phyloP scores from a whole-genome alignment of 345 rosid genomes.

The Adansonia digitata region DNA sequence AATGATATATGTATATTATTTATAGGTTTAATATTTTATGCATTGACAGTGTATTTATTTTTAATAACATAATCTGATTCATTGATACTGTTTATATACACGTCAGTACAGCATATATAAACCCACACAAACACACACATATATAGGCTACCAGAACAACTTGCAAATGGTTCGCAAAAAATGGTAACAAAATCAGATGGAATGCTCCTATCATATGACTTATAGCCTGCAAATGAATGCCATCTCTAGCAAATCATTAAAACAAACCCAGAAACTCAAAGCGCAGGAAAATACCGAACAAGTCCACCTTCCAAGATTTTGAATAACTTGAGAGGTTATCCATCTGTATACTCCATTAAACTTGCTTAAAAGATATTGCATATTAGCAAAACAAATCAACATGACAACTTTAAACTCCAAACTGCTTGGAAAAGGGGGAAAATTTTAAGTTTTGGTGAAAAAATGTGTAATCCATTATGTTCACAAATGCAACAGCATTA shows the following conservation, averaged over 20 bases:
- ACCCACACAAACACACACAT: too few relatives aligned
- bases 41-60: too few relatives aligned
- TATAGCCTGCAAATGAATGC: neutral
- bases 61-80: too few relatives aligned
- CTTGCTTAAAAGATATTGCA: neutral
- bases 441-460: neutral
- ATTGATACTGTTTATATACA: too few relatives aligned
- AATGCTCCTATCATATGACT: neutral
- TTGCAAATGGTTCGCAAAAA: too few relatives aligned
- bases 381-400: constrained; percentile 5
- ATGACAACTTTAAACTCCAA: neutral
- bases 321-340: neutral
- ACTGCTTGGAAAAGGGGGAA: neutral
- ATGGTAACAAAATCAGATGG: too few relatives aligned
- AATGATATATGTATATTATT: too few relatives aligned
- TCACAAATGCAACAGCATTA: constrained; percentile 23
- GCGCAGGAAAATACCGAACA: neutral
- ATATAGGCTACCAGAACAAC: too few relatives aligned
- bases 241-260: neutral
- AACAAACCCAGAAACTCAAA: neutral
- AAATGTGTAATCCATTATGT: neutral
- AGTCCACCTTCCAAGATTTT: neutral
- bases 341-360: constrained; percentile 1
- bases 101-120: too few relatives aligned
- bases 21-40: too few relatives aligned